Conservation (phyloP, 2,329 filamentous ascomycete genomes). For the Madurella mycetomatis region DNA sequence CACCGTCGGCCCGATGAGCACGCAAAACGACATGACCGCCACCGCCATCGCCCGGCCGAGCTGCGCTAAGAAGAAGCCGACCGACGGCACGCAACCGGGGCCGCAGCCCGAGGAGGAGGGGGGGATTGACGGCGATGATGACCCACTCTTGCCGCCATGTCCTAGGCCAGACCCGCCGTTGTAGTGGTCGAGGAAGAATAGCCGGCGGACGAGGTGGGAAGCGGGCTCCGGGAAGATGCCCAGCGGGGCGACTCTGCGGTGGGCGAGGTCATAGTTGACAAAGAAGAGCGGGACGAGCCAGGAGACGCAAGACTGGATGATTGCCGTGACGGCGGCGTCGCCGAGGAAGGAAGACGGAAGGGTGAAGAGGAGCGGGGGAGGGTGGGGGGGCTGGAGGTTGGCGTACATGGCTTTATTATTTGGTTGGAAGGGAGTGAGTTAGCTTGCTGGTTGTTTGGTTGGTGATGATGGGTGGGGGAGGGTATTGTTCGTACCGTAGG, state of each 20-base stretch:
- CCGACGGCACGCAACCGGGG: constrained; percentile 24
- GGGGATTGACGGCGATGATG: too few species aligned
- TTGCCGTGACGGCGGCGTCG: constrained; percentile 48
- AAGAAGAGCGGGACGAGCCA: constrained; percentile 47
- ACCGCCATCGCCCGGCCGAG: constrained; percentile 34
- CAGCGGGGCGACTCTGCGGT: constrained; percentile 43
- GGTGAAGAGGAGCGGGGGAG: constrained; percentile 44
- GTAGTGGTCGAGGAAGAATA: constrained; percentile 38
- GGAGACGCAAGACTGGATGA: constrained; percentile 47
- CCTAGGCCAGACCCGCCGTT: background rate
- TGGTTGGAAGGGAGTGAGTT: constrained; percentile 12
- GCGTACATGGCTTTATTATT: constrained; percentile 45
- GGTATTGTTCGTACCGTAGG: constrained; percentile 39
- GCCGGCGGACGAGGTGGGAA: constrained; percentile 37
- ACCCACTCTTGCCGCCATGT: too few species aligned
- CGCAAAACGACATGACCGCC: constrained; percentile 36
- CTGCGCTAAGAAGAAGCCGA: constrained; percentile 34
- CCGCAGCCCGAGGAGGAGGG: constrained; percentile 9
- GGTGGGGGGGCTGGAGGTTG: constrained; percentile 31
- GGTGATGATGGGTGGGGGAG: constrained; percentile 18
- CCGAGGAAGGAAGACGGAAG: constrained; percentile 49
- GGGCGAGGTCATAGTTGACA: constrained; percentile 44
- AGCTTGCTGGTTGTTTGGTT: constrained; percentile 24
- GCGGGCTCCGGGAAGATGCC: constrained; percentile 39
- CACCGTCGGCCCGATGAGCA: constrained; percentile 42